Conservation (phyloP, 2,329 filamentous ascomycete species). For the Penicillium crustosum region DNA sequence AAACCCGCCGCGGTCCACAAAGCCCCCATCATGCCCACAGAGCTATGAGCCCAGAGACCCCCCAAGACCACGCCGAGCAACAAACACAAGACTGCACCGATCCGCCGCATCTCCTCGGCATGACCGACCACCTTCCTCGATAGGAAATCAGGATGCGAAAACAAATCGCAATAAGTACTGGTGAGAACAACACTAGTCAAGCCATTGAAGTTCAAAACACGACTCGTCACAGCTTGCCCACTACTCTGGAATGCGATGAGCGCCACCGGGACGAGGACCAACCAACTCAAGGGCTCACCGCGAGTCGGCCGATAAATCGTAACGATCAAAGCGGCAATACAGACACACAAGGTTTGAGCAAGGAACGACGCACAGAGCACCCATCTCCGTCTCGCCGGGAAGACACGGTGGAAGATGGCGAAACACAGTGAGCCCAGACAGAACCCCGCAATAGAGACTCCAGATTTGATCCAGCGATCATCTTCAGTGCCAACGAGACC, state of each 20-base stretch:
- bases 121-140: constrained; percentile 41
- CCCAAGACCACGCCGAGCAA: constrained; percentile 56
- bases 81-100: constrained; percentile 53
- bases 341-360: constrained; percentile 53
- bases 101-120: constrained; percentile 55
- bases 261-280: constrained; percentile 65
- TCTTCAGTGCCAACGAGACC: constrained; percentile 58
- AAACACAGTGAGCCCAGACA: constrained; percentile 72
- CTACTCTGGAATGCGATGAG: constrained; percentile 74
- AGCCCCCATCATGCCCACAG: constrained; percentile 53
- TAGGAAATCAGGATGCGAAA: constrained; percentile 62
- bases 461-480: constrained; percentile 68
- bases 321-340: constrained; percentile 56
- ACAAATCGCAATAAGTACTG: constrained; percentile 78
- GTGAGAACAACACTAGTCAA: constrained; percentile 78
- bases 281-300: constrained; percentile 51
- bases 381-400: constrained; percentile 43
- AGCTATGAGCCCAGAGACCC: constrained; percentile 55
- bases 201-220: constrained; percentile 67
- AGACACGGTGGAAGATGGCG: constrained; percentile 64
- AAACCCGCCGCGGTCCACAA: constrained; percentile 61
- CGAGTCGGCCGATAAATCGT: constrained; percentile 48
- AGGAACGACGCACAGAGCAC: constrained; percentile 53
- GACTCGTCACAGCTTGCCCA: constrained; percentile 73
- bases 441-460: constrained; percentile 68